A percentile compares a stretch with the other conserved stretches of the same genome.
These are phyloP conservation scores for Cunninghamia lanceolata DNA, from an alignment of 75 land plant genomes.

Conservation along the genomic window DNA sequence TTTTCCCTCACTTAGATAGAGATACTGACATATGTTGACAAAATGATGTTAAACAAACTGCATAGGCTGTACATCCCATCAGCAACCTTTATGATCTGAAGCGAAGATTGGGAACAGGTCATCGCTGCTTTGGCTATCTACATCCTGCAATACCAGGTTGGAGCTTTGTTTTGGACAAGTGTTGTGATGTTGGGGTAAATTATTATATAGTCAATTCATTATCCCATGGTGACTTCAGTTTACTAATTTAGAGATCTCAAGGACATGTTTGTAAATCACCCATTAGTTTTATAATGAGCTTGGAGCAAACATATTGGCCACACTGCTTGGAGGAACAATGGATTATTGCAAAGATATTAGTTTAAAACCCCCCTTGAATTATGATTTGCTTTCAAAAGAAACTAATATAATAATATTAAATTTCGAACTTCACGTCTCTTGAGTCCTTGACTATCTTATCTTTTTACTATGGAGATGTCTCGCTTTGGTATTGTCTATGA, in stretches of 20 bases:
- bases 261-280: neutral
- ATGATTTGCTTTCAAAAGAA: neutral
- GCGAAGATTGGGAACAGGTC: conserved; percentile 81
- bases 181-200: neutral
- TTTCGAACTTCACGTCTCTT: neutral
- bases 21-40: neutral
- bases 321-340: neutral
- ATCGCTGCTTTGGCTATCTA: conserved; percentile 91
- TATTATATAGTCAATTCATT: neutral
- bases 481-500: neutral
- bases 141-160: conserved; percentile 93
- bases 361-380: neutral
- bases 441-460: neutral
- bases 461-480: neutral
- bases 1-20: neutral
- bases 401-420: neutral
- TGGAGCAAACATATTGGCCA: neutral
- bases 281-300: neutral
- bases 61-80: conserved; percentile 94
- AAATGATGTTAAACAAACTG: neutral
- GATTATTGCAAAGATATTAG: neutral
- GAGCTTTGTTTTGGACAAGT: neutral
- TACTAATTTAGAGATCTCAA: neutral
- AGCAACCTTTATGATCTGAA: conserved; percentile 84
- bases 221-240: neutral